Evolutionary conservation across 257 asterid genomes (phyloP).

Genomic region (Solanum tarijense): DNA sequence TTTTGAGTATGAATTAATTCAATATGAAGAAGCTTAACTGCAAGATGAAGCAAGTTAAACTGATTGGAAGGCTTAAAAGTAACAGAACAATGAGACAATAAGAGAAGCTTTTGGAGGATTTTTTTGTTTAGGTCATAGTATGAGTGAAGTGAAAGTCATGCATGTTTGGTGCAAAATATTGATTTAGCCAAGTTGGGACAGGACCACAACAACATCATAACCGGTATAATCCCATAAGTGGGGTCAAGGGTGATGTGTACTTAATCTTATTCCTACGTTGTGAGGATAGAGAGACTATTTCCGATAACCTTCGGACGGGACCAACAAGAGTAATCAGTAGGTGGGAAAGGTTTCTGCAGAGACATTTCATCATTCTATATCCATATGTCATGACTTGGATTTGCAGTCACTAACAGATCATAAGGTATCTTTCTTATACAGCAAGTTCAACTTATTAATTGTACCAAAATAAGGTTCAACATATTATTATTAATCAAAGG

Average conservation of each 20-base stretch:
- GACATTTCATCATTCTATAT: not conserved
- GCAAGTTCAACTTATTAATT: not conserved
- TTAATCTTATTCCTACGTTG: too few relatives aligned
- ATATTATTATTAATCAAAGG: not conserved
- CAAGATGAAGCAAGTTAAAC: not conserved
- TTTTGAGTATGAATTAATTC: not conserved
- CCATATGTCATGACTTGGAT: not conserved
- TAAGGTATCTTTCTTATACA: not conserved
- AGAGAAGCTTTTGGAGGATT: conserved; percentile 5
- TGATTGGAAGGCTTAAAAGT: not conserved
- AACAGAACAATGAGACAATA: conserved; percentile 11
- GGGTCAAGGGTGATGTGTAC: not conserved
- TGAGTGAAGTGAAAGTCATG: conserved; percentile 63
- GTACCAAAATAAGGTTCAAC: not conserved
- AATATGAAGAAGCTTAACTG: not conserved
- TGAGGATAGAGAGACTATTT: not conserved
- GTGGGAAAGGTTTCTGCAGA: not conserved
- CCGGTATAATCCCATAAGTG: too few relatives aligned
- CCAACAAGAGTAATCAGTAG: not conserved
- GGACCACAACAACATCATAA: not conserved
- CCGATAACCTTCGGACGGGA: not conserved
- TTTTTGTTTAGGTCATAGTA: conserved; percentile 14
- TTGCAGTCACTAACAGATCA: not conserved
- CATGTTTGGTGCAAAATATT: not conserved
- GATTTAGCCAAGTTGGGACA: not conserved